These are phyloP conservation scores for Gaertneriomyces semiglobifer DNA, from an alignment of 192 early-diverging fungal species.

Conservation along the genomic window DNA sequence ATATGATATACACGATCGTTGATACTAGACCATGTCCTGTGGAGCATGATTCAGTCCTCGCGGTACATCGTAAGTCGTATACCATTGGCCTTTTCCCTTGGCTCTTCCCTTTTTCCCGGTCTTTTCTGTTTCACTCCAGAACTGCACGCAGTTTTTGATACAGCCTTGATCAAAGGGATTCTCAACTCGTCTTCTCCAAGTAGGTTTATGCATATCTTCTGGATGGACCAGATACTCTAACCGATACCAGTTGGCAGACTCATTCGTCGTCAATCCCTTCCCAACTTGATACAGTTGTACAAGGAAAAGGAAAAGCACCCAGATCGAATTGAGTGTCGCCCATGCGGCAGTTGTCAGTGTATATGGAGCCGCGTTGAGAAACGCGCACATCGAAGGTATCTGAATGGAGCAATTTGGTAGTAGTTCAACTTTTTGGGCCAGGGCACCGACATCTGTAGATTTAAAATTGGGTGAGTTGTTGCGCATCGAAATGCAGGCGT, in stretches of 20 bases:
- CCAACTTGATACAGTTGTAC: slow-evolving; percentile 78
- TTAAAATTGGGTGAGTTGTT: background rate
- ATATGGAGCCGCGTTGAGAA: slow-evolving; percentile 72
- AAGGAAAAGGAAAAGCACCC: slow-evolving; percentile 75
- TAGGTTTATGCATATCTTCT: slow-evolving; percentile 38
- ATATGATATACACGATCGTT: too few relatives aligned
- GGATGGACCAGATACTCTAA: slow-evolving; percentile 57
- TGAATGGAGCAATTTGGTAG: slow-evolving; percentile 29
- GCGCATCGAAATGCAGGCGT: background rate
- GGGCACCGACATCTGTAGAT: background rate
- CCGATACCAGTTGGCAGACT: slow-evolving; percentile 76
- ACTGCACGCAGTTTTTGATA: slow-evolving; percentile 77
- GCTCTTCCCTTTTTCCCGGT: too few relatives aligned
- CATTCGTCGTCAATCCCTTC: slow-evolving; percentile 82
- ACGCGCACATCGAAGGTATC: slow-evolving; percentile 55
- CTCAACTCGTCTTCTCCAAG: slow-evolving; percentile 37
- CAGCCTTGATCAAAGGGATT: slow-evolving; percentile 83
- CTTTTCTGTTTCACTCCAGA: slow-evolving; percentile 49
- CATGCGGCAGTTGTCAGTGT: slow-evolving; percentile 67
- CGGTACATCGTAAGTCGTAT: too few relatives aligned
- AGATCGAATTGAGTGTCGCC: slow-evolving; percentile 72
- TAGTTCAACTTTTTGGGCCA: background rate
- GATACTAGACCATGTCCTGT: too few relatives aligned
- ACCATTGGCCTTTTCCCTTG: too few relatives aligned
- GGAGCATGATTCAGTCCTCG: too few relatives aligned